phyloP scores from a whole-genome alignment of 2,329 filamentous ascomycete genomes.

The Aureobasidium sp. region DNA sequence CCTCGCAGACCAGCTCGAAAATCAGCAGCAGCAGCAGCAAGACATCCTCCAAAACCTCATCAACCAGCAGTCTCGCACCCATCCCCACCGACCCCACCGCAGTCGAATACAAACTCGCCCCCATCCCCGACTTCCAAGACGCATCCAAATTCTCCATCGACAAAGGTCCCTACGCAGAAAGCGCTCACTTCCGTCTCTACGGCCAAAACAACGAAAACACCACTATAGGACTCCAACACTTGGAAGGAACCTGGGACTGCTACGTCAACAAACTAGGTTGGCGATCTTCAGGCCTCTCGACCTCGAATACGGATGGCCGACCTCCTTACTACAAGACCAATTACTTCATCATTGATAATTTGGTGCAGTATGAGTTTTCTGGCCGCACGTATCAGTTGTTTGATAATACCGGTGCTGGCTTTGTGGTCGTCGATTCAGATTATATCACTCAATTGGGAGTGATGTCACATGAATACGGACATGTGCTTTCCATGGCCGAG shows the following conservation, averaged over 20 bases:
- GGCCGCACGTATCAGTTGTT: conserved; percentile 36
- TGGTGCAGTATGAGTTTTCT: conserved; percentile 29
- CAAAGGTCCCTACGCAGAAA: neutral
- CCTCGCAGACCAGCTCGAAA: no score
- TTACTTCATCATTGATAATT: conserved; percentile 32
- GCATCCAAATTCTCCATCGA: no score
- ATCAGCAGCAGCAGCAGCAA: no score
- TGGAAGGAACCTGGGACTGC: conserved; percentile 36
- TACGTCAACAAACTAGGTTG: conserved; percentile 18
- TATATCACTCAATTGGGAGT: conserved; percentile 33
- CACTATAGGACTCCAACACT: conserved; percentile 30
- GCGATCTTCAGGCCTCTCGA: conserved; percentile 19
- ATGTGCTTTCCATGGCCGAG: conserved; percentile 38
- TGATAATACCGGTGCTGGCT: conserved; percentile 30
- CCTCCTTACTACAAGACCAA: conserved; percentile 41
- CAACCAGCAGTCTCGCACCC: no score
- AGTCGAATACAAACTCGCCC: no score
- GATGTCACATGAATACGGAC: conserved; percentile 44
- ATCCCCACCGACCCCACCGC: no score
- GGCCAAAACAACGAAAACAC: conserved; percentile 22
- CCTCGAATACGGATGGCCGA: conserved; percentile 21
- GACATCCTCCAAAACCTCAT: no score
- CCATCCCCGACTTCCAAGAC: no score
- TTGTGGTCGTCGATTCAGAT: conserved; percentile 34
- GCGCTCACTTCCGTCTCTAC: conserved; percentile 34